phyloP scores from a whole-genome alignment of 306 rosid species.

The Quercus engelmannii region DNA sequence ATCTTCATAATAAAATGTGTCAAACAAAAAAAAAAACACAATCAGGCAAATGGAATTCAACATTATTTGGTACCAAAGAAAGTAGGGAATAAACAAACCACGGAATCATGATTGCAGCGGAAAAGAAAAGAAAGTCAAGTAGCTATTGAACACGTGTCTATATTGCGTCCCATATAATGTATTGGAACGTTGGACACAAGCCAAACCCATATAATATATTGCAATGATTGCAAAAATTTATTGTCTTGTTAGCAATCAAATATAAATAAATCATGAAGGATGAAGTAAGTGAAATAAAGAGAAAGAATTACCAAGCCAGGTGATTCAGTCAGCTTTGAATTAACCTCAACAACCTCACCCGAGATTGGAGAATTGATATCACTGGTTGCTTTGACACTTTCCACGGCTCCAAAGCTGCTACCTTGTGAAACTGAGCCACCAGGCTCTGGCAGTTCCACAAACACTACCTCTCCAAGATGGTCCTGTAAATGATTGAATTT shows the following conservation, averaged over 20 bases:
- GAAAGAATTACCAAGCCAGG: slow-evolving; percentile 75
- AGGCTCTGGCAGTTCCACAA: slow-evolving; percentile 81
- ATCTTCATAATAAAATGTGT: slow-evolving; percentile 40
- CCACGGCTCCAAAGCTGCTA: slow-evolving; percentile 79
- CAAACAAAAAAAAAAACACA: not conserved
- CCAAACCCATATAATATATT: too few species aligned
- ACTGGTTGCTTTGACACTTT: slow-evolving; percentile 97
- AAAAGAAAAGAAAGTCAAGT: not conserved
- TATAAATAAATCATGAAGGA: too few species aligned
- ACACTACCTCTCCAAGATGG: slow-evolving; percentile 97
- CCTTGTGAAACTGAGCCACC: slow-evolving; percentile 56
- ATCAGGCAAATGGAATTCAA: not conserved
- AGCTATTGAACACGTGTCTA: too few species aligned
- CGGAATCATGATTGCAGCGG: too few species aligned
- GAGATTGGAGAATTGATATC: slow-evolving; percentile 94
- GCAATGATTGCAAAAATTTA: too few species aligned
- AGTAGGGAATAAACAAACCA: not conserved
- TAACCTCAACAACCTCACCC: slow-evolving; percentile 83
- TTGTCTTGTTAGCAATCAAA: too few species aligned
- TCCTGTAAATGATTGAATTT: slow-evolving; percentile 36
- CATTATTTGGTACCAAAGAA: not conserved
- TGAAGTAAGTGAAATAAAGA: not conserved
- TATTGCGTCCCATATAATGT: too few species aligned
- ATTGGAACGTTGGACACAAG: too few species aligned
- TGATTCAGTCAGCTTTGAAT: slow-evolving; percentile 50